phyloP scores from a whole-genome alignment of 208 protist species.

The Acanthamoeba triangularis region DNA sequence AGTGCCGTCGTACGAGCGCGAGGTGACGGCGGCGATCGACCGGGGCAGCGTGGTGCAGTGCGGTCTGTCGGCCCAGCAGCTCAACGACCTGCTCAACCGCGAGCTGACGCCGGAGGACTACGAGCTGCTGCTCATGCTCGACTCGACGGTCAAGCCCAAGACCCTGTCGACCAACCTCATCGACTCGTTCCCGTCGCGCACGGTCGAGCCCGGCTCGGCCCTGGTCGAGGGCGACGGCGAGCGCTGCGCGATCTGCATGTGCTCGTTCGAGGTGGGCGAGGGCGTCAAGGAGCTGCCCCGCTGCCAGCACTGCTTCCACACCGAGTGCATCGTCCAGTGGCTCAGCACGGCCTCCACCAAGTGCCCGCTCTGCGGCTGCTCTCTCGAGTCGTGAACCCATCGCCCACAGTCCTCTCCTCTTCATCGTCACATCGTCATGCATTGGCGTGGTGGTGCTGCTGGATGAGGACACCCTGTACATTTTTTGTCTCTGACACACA shows the following conservation, averaged over 20 bases:
- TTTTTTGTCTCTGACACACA: too few relatives aligned
- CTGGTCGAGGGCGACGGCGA: background rate
- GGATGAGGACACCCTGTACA: too few relatives aligned
- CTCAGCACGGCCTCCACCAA: slow-evolving; percentile 74
- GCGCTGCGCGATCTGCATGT: slow-evolving; percentile 80
- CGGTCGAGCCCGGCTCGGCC: background rate
- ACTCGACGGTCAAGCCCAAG: slow-evolving; percentile 78
- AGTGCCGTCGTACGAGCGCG: slow-evolving; percentile 22
- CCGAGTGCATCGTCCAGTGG: slow-evolving; percentile 82
- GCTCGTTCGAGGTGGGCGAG: slow-evolving; percentile 68
- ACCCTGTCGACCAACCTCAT: slow-evolving; percentile 67
- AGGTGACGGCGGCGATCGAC: slow-evolving; percentile 44
- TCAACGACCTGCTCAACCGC: slow-evolving; percentile 82
- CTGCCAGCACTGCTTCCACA: slow-evolving; percentile 81
- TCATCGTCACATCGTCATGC: too few relatives aligned
- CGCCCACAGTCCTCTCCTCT: background rate
- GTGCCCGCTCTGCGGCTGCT: slow-evolving; percentile 77
- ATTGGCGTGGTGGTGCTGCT: too few relatives aligned
- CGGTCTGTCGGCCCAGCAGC: slow-evolving; percentile 76
- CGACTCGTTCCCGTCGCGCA: slow-evolving; percentile 29
- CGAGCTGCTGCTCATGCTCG: slow-evolving; percentile 81
- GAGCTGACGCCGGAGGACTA: slow-evolving; percentile 87
- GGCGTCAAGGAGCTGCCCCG: slow-evolving; percentile 73
- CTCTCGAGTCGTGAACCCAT: background rate
- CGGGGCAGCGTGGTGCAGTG: slow-evolving; percentile 3